Conservation (phyloP, 2,329 filamentous ascomycete genomes). For the Colletotrichum zoysiae region DNA sequence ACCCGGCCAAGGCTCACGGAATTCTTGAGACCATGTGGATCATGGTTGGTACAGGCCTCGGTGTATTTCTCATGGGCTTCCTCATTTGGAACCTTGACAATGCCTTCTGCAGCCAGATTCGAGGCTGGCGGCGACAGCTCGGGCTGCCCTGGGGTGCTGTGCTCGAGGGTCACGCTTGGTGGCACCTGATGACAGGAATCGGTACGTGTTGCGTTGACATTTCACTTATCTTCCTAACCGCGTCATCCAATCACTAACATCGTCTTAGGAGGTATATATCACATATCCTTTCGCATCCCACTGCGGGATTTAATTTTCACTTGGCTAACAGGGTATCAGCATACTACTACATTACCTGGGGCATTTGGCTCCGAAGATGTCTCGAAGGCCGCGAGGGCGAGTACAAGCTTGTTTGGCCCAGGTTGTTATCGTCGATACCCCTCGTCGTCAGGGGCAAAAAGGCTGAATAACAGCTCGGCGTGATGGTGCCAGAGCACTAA, state of each 20-base stretch:
- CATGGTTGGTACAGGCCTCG: constrained; percentile 71
- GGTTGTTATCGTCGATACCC: constrained; percentile 66
- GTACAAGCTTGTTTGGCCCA: constrained; percentile 78
- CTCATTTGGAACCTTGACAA: constrained; percentile 85
- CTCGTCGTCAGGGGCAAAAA: constrained; percentile 57
- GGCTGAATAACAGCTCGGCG: constrained; percentile 34
- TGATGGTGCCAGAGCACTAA: not conserved
- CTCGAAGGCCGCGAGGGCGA: constrained; percentile 79
- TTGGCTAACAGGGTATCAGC: constrained; percentile 55
- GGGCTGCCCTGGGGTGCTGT: constrained; percentile 85
- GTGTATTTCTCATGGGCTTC: constrained; percentile 81
- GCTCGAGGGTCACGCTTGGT: constrained; percentile 69
- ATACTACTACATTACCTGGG: constrained; percentile 88
- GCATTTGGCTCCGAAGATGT: constrained; percentile 83
- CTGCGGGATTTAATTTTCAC: not conserved
- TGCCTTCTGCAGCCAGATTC: constrained; percentile 75
- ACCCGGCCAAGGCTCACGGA: constrained; percentile 61
- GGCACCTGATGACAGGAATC: constrained; percentile 85
- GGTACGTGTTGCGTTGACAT: constrained; percentile 56
- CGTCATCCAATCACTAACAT: constrained; percentile 44
- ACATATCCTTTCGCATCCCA: not conserved
- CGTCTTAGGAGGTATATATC: constrained; percentile 45
- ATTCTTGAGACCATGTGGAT: constrained; percentile 77
- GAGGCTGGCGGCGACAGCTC: constrained; percentile 74
- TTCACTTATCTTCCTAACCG: constrained; percentile 24